phyloP scores from a whole-genome alignment of 1,284 basidiomycete species.

The Cryptococcus amylolentus region DNA sequence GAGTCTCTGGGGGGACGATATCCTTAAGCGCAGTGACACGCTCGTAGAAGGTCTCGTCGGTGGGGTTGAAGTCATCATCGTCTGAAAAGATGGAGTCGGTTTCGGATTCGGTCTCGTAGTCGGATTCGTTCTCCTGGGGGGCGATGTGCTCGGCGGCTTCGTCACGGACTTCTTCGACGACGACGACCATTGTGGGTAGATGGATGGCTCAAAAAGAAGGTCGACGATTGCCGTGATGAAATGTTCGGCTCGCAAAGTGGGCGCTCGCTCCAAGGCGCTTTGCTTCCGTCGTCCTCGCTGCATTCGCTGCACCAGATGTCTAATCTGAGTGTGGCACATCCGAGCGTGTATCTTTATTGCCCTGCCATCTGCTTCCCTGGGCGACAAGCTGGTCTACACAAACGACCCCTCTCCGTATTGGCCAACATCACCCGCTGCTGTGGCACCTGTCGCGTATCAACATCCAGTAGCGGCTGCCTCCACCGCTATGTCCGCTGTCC shows the following conservation, averaged over 20 bases:
- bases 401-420: background rate
- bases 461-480: background rate
- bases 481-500: slow-evolving; percentile 19
- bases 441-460: slow-evolving; percentile 1
- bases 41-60: slow-evolving; percentile 75
- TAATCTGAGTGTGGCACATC: too few species aligned
- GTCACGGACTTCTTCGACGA: slow-evolving; percentile 48
- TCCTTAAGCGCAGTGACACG: slow-evolving; percentile 87
- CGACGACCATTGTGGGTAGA: slow-evolving; percentile 37
- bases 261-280: background rate
- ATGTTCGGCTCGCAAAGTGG: background rate
- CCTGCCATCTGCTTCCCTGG: too few species aligned
- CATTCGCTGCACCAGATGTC: background rate
- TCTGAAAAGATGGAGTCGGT: slow-evolving; percentile 24
- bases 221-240: background rate
- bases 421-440: background rate
- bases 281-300: background rate
- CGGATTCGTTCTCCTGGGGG: slow-evolving; percentile 33
- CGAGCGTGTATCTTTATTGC: too few species aligned
- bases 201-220: background rate
- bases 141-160: slow-evolving; percentile 23
- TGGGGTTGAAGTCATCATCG: slow-evolving; percentile 35
- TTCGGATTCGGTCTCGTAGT: slow-evolving; percentile 39
- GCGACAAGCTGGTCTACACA: background rate
- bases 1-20: slow-evolving; percentile 87